Conservation (phyloP, 2,329 filamentous ascomycete species). For the Monilinia fructicola region DNA sequence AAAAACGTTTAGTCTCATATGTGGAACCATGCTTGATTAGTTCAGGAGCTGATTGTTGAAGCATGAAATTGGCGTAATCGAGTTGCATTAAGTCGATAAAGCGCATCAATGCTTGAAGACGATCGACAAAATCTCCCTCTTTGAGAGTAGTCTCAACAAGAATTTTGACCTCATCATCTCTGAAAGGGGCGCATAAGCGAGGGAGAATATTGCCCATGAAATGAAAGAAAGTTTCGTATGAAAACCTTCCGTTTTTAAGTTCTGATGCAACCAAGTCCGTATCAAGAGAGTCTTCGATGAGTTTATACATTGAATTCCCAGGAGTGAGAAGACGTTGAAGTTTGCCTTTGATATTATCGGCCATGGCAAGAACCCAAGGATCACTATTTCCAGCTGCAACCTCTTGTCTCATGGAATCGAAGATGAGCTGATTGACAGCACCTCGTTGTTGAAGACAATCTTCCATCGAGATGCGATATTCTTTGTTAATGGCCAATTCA, state of each 20-base stretch:
- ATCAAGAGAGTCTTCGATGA: conserved; percentile 75
- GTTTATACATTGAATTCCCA: conserved; percentile 69
- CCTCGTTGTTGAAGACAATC: conserved; percentile 60
- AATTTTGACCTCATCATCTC: conserved; percentile 73
- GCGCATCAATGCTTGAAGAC: conserved; percentile 71
- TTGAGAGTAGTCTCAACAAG: conserved; percentile 62
- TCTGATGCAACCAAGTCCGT: conserved; percentile 68
- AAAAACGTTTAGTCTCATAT: conserved; percentile 74
- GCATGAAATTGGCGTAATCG: conserved; percentile 79
- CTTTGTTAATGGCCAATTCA: conserved; percentile 75
- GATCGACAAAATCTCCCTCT: conserved; percentile 67
- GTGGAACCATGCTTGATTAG: conserved; percentile 68
- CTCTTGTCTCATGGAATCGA: conserved; percentile 59
- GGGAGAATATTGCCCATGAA: conserved; percentile 75
- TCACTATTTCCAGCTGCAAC: conserved; percentile 65
- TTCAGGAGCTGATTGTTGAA: conserved; percentile 68
- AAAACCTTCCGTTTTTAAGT: conserved; percentile 70
- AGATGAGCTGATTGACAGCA: conserved; percentile 57
- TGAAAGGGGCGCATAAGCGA: conserved; percentile 75
- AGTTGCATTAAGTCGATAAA: conserved; percentile 77
- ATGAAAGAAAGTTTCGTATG: conserved; percentile 76
- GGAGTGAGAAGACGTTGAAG: conserved; percentile 69
- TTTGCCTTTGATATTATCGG: conserved; percentile 68
- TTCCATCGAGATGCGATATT: conserved; percentile 67
- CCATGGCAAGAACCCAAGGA: conserved; percentile 67